phyloP scores from a whole-genome alignment of 73 alveolate genomes.

The Loxodes magnus region DNA sequence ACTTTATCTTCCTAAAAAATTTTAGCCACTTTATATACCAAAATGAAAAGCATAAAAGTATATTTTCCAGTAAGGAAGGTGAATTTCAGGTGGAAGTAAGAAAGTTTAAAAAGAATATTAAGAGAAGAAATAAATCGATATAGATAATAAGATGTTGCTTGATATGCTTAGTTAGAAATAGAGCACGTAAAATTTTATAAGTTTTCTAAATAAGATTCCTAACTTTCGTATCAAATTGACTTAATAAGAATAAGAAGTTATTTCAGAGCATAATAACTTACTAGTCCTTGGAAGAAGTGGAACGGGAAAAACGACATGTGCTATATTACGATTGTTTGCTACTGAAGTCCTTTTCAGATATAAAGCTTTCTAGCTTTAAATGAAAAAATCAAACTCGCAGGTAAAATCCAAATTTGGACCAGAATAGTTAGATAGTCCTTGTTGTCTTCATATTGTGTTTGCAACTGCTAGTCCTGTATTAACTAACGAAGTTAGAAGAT shows the following conservation, averaged over 20 bases:
- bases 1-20: background rate
- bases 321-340: constrained; percentile 38
- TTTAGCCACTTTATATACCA: background rate
- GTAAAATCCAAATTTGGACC: background rate
- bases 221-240: constrained; percentile 14
- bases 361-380: background rate
- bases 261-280: constrained; percentile 22
- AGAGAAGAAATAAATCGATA: background rate
- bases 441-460: constrained; percentile 47
- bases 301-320: constrained; percentile 60
- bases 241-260: constrained; percentile 25
- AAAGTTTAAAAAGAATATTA: background rate
- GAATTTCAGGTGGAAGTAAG: background rate
- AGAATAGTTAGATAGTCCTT: constrained; percentile 26
- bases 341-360: constrained; percentile 29
- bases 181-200: constrained; percentile 2
- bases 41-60: background rate
- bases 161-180: background rate
- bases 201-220: background rate
- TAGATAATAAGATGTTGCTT: background rate
- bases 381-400: background rate
- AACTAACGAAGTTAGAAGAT: constrained; percentile 74
- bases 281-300: constrained; percentile 64
- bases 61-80: background rate
- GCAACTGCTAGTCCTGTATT: constrained; percentile 80